Conservation (phyloP, 1,284 basidiomycete genomes). For the Naganishia liquefaciens region DNA sequence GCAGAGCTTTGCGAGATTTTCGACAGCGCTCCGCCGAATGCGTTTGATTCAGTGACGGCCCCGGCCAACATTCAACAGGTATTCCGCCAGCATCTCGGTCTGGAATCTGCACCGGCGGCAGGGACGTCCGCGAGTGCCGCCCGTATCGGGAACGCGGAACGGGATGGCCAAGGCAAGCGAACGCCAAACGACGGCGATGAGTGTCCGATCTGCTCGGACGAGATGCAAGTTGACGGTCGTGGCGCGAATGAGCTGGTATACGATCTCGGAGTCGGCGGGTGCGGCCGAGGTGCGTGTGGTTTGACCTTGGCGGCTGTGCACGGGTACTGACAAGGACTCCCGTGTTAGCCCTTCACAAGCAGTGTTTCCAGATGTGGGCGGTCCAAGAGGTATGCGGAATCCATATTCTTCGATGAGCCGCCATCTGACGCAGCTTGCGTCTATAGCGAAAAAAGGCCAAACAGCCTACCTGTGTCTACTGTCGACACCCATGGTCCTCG, state of each 20-base stretch:
- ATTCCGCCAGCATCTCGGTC: conserved; percentile 16
- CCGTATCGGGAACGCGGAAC: background rate
- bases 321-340: background rate
- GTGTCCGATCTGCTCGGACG: conserved; percentile 27
- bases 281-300: conserved; percentile 16
- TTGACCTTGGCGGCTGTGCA: background rate
- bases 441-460: conserved; percentile 8
- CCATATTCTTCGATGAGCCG: background rate
- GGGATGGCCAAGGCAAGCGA: conserved; percentile 13
- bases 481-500: conserved; percentile 21
- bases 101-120: background rate
- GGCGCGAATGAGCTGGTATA: conserved; percentile 21
- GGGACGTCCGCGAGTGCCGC: background rate
- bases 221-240: conserved; percentile 18
- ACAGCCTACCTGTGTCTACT: conserved; percentile 21
- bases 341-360: conserved; percentile 19
- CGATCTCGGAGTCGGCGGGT: conserved; percentile 24
- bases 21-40: conserved; percentile 4
- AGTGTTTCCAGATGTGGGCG: conserved; percentile 30
- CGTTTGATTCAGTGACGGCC: conserved; percentile 12
- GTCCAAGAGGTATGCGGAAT: conserved; percentile 22
- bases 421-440: background rate
- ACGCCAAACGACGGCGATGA: conserved; percentile 18
- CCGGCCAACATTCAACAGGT: conserved; percentile 7
- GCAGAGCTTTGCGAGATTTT: conserved; percentile 23